Evolutionary conservation across 2,329 filamentous ascomycete genomes (phyloP), one percentile per base, ranked within the genome.

Genomic region (Parastagonospora nodorum): DNA sequence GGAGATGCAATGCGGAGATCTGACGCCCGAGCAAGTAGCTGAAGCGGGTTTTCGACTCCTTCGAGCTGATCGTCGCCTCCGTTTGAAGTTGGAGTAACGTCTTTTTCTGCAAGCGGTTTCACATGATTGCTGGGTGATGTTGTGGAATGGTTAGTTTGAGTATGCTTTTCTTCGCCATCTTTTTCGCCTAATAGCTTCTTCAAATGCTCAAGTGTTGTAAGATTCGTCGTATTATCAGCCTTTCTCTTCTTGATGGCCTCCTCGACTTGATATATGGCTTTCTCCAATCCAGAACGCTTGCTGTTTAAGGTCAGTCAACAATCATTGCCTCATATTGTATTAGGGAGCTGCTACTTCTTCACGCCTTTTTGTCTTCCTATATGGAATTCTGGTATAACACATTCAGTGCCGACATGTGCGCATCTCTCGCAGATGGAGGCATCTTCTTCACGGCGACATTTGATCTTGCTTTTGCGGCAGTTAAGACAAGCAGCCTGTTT

Each of bases 311-410:
- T 61, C 31, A 66, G 60, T 47, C 28, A 43, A 24, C n/a, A 24
- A 24, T 24, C 19, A 5, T 24, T 2, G 32, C 1, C 39, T 8
- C 12, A 24, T 1, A 7, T 15, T 11, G 6, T 7, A 31, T 8
- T n/a, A 29, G 11, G 19, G 5, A 7, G 11, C 24, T 37, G 78
- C 73, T 73, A 88, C 88, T 90, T 90, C 71, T 90, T 90, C 53
- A 90, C 87, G 16, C 88, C 88, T 66, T 90, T 90, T 65, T 89
- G 87, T 42, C 88, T 79, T 7, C 88, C 88, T 4, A 89, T 82
- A 55, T 89, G 87, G 65, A 89, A 89, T 19, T 63, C n/a, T 82
- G 67, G 87, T 2, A 88, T 84, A 5, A 88, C 76, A 67, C 88
- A 90, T 51, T 89, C 84, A 11, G 75, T 67, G 30, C 81, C 78